Conservation (phyloP, 208 protist species). For the Wallacemonas sp. region DNA sequence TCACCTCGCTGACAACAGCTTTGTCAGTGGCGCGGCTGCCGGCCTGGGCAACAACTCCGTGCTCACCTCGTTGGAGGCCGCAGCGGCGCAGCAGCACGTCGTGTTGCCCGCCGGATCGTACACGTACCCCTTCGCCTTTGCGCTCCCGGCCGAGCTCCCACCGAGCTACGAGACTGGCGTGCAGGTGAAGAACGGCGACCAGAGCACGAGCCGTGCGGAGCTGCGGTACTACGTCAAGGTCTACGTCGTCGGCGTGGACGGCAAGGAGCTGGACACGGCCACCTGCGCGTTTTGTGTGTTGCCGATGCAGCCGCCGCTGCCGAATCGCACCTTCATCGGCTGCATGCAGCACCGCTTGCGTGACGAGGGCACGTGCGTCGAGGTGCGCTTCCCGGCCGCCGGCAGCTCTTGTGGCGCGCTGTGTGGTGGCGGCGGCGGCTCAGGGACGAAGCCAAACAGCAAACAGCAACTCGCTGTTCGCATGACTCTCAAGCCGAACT, state of each 20-base stretch:
- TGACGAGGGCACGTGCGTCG: neutral
- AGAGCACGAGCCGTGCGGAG: constrained; percentile 25
- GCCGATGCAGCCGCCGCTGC: constrained; percentile 19
- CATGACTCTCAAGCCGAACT: constrained; percentile 5
- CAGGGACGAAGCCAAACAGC: neutral
- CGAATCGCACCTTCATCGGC: constrained; percentile 10
- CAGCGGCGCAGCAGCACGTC: constrained; percentile 11
- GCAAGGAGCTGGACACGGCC: constrained; percentile 11
- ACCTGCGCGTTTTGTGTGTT: constrained; percentile 18
- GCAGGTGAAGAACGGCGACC: constrained; percentile 20
- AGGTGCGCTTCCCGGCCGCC: constrained; percentile 5
- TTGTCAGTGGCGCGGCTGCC: neutral
- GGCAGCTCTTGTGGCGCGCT: neutral
- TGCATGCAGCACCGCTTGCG: constrained; percentile 5
- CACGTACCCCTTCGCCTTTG: constrained; percentile 30
- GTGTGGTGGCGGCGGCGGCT: constrained; percentile 1
- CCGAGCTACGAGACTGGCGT: constrained; percentile 29
- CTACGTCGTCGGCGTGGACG: constrained; percentile 17
- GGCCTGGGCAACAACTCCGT: neutral
- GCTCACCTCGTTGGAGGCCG: neutral
- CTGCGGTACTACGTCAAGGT: constrained; percentile 33
- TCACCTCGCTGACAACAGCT: constrained; percentile 14
- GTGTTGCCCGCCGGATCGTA: constrained; percentile 20
- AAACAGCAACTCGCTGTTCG: constrained; percentile 13
- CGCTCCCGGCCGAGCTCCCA: constrained; percentile 22